These are phyloP conservation scores for Botrytis galanthina DNA, from an alignment of 2,329 filamentous ascomycete species.

Conservation along the genomic window DNA sequence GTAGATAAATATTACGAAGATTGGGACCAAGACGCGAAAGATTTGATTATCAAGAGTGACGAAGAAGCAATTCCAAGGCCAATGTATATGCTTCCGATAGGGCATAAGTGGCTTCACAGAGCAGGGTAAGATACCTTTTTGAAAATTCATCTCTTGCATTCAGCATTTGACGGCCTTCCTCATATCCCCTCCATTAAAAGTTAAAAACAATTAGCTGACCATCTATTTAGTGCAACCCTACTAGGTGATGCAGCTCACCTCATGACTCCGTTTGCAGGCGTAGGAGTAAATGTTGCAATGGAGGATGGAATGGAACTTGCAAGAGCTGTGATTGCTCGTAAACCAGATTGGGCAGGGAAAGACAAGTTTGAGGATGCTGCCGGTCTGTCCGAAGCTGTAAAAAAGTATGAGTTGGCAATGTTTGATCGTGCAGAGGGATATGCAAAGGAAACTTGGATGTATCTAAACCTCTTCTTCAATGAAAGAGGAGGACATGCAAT, in stretches of 20 bases:
- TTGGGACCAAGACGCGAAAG: slow-evolving; percentile 12
- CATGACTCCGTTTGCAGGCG: slow-evolving; percentile 44
- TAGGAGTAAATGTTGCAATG: slow-evolving; percentile 49
- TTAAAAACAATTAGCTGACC: slow-evolving; percentile 36
- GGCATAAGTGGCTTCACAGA: slow-evolving; percentile 24
- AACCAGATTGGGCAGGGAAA: slow-evolving; percentile 34
- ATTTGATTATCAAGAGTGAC: slow-evolving; percentile 20
- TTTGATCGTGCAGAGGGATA: slow-evolving; percentile 24
- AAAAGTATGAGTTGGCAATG: slow-evolving; percentile 25
- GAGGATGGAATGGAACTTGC: slow-evolving; percentile 45
- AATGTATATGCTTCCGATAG: slow-evolving; percentile 23
- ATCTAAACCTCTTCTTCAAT: slow-evolving; percentile 24
- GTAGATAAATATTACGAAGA: slow-evolving; percentile 15
- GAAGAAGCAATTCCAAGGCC: slow-evolving; percentile 22
- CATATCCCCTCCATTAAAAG: not conserved
- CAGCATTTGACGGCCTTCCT: slow-evolving; percentile 10
- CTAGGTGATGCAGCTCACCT: slow-evolving; percentile 51
- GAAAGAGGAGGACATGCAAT: slow-evolving; percentile 19
- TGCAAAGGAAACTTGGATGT: slow-evolving; percentile 22
- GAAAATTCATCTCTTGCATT: slow-evolving; percentile 9
- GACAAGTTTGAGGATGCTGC: slow-evolving; percentile 18
- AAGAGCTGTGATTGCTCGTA: slow-evolving; percentile 32
- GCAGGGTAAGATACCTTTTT: slow-evolving; percentile 21
- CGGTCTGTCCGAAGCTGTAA: slow-evolving; percentile 19
- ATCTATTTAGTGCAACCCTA: slow-evolving; percentile 43